A percentile compares a stretch with the other conserved stretches of the same genome.
Conservation (phyloP, 192 early-diverging fungal genomes). For the Globomyces pollinis-pini region DNA sequence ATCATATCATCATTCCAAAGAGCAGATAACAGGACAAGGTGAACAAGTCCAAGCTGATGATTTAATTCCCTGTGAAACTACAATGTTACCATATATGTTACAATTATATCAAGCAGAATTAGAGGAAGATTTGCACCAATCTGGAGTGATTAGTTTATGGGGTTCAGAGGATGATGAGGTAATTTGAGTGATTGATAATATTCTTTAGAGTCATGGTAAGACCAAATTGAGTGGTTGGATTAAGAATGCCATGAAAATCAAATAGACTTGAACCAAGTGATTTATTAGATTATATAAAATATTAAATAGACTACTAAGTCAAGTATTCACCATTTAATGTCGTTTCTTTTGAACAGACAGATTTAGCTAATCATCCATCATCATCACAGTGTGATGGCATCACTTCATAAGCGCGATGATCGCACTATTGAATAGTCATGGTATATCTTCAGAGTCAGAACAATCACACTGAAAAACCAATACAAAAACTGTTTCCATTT, state of each 20-base stretch:
- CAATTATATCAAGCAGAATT: conserved; percentile 39
- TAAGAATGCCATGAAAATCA: conserved; percentile 4
- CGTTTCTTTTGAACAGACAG: too few relatives aligned
- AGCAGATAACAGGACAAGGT: too few relatives aligned
- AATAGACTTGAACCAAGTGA: background rate
- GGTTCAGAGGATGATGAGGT: background rate
- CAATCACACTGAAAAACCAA: too few relatives aligned
- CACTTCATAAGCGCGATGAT: too few relatives aligned
- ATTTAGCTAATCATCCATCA: too few relatives aligned
- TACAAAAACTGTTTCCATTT: too few relatives aligned
- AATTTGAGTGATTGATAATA: background rate
- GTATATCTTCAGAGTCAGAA: too few relatives aligned
- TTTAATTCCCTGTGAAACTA: conserved; percentile 42
- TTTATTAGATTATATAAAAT: background rate
- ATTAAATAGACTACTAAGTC: too few relatives aligned
- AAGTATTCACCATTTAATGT: too few relatives aligned
- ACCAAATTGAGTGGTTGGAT: background rate
- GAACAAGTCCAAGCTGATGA: background rate
- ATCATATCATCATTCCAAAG: background rate
- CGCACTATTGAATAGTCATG: too few relatives aligned
- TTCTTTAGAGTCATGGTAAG: background rate
- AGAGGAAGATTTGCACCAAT: conserved; percentile 22
- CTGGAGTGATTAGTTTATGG: conserved; percentile 7
- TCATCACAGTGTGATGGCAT: too few relatives aligned
- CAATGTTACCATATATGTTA: conserved; percentile 41